Percentiles rank a stretch among this genome's conserved stretches.
Evolutionary conservation across 1,139 yeast species (phyloP).

Genomic region (Suhomyces atakaporum): DNA sequence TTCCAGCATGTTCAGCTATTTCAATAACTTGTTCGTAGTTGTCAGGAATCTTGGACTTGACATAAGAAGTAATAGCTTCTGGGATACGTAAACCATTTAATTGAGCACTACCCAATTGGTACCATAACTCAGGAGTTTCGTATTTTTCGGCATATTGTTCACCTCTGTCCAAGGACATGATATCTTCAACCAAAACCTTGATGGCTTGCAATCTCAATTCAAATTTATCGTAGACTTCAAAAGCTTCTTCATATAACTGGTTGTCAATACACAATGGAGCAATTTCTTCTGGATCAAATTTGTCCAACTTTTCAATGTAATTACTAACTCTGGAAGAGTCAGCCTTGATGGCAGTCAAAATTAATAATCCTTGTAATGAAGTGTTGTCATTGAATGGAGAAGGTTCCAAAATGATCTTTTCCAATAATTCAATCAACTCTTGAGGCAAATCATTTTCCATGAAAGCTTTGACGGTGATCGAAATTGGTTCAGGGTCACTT

Average conservation of each 20-base stretch:
- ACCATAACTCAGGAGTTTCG: conserved; percentile 87
- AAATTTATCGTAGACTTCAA: conserved; percentile 86
- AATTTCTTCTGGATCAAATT: conserved; percentile 90
- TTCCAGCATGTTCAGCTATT: conserved; percentile 93
- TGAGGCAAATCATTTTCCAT: conserved; percentile 94
- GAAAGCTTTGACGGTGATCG: conserved; percentile 93
- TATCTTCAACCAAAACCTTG: conserved; percentile 87
- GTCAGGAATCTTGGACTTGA: conserved; percentile 87
- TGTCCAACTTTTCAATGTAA: conserved; percentile 86
- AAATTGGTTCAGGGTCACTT: conserved; percentile 93
- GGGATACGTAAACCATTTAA: conserved; percentile 89
- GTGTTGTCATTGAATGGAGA: conserved; percentile 96
- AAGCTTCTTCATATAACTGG: conserved; percentile 90
- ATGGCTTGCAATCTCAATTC: conserved; percentile 79
- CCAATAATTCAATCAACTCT: conserved; percentile 90
- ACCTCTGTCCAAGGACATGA: conserved; percentile 93
- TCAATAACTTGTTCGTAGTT: conserved; percentile 93
- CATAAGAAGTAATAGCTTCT: conserved; percentile 87
- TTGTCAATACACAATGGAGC: conserved; percentile 91
- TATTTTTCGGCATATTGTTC: conserved; percentile 90
- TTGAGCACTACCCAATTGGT: conserved; percentile 94
- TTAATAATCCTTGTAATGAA: conserved; percentile 87
- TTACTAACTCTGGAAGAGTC: conserved; percentile 82
- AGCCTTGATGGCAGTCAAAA: conserved; percentile 93
- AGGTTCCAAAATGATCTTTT: conserved; percentile 94